Percentiles rank a stretch among this genome's conserved stretches.
phyloP scores from a whole-genome alignment of 148 eudicot species.

The Rhododendron ferrugineum region DNA sequence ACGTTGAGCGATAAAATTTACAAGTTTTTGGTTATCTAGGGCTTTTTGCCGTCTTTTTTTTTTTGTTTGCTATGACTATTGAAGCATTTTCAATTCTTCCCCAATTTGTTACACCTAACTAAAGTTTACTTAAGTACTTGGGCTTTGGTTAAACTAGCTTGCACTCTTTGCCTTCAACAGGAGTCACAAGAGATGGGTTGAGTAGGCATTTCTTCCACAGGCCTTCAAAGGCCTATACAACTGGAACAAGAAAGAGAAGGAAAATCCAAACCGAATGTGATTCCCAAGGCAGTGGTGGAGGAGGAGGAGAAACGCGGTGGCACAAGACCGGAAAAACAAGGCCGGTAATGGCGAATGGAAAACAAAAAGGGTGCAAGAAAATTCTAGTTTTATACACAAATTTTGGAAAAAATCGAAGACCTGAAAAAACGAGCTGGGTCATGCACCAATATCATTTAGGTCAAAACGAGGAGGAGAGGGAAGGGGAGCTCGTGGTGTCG shows the following conservation, averaged over 20 bases:
- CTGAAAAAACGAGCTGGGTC: slow-evolving; percentile 94
- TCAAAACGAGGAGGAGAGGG: slow-evolving; percentile 75
- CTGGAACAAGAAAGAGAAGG: slow-evolving; percentile 86
- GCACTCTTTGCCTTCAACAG: slow-evolving; percentile 8
- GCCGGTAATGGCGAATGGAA: slow-evolving; percentile 74
- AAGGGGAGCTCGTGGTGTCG: slow-evolving; percentile 39
- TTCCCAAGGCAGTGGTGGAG: slow-evolving; percentile 39
- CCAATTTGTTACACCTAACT: slow-evolving; percentile 54
- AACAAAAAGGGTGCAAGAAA: slow-evolving; percentile 97
- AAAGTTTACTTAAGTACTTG: slow-evolving; percentile 58
- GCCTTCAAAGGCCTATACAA: slow-evolving; percentile 98
- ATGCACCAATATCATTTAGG: slow-evolving; percentile 98
- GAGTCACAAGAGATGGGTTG: slow-evolving; percentile 89
- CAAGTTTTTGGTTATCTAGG: not conserved
- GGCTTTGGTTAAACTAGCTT: slow-evolving; percentile 9
- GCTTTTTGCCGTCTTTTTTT: not conserved
- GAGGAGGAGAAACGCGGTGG: slow-evolving; percentile 83
- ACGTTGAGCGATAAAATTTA: no score
- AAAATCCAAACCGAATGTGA: slow-evolving; percentile 96
- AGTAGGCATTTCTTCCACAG: slow-evolving; percentile 95
- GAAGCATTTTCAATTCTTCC: not conserved
- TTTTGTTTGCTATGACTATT: slow-evolving; percentile 29
- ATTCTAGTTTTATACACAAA: slow-evolving; percentile 85
- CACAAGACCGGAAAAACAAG: slow-evolving; percentile 95
- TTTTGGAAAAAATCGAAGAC: slow-evolving; percentile 84